These are phyloP conservation scores for Coccomyxa sp. DNA, from an alignment of 139 green algal species.

Conservation along the genomic window DNA sequence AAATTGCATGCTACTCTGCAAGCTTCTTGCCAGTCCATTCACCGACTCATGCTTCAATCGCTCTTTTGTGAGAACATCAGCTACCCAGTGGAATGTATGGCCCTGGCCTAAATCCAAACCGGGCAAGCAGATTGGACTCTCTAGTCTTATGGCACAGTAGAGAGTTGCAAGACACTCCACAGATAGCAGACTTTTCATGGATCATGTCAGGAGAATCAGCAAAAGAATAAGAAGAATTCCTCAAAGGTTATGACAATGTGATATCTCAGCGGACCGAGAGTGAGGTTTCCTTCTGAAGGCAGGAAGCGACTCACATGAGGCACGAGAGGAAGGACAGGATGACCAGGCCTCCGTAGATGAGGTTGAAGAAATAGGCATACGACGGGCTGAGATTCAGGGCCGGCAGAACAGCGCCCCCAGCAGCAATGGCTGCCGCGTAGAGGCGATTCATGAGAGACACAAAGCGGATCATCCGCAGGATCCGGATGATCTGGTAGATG, in stretches of 20 bases:
- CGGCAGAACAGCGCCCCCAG: neutral
- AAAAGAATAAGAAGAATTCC: no score
- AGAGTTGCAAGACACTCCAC: neutral
- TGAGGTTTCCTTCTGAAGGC: neutral
- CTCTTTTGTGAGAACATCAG: no score
- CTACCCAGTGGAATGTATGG: no score
- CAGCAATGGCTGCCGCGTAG: neutral
- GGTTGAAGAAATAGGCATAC: neutral
- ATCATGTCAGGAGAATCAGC: neutral
- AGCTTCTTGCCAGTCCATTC: neutral
- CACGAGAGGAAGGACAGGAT: conserved; percentile 3
- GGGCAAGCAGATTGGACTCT: neutral
- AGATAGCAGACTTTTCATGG: neutral
- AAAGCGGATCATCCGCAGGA: conserved; percentile 1
- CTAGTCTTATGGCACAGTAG: neutral
- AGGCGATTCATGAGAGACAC: neutral
- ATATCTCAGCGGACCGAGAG: neutral
- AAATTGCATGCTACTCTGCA: no score
- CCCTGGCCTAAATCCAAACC: neutral
- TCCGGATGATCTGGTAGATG: neutral
- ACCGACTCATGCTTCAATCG: neutral
- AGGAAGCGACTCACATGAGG: neutral
- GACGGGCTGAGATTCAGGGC: neutral
- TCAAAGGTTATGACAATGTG: no score
- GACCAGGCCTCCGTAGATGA: neutral